phyloP scores from a whole-genome alignment of 768 basidiomycete species.

The Floccularia luteovirens region DNA sequence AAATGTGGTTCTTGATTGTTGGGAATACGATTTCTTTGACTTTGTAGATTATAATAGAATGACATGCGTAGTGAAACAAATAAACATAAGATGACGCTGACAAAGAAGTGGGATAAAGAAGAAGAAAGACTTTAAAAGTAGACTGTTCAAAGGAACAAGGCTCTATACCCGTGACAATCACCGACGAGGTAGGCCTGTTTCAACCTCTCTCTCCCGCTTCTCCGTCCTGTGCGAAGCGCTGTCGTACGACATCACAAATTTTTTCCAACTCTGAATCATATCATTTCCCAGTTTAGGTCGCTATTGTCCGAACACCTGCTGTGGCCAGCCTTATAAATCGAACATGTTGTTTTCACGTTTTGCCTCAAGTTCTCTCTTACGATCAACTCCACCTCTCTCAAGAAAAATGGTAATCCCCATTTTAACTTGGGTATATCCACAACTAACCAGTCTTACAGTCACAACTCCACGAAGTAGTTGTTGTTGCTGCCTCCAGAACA shows the following conservation, averaged over 20 bases:
- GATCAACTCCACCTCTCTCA: constrained; percentile 23
- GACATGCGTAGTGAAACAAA: too few relatives aligned
- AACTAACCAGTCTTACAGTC: constrained; percentile 4
- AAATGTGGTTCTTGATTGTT: constrained; percentile 75
- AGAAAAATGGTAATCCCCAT: constrained; percentile 52
- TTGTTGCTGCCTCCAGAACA: constrained; percentile 90
- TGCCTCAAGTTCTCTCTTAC: constrained; percentile 21
- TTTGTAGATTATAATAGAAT: too few relatives aligned
- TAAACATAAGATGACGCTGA: too few relatives aligned
- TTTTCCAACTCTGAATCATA: background rate
- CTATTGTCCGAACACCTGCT: constrained; percentile 13
- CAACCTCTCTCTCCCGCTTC: too few relatives aligned
- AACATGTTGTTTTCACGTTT: constrained; percentile 39
- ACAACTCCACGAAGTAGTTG: constrained; percentile 75
- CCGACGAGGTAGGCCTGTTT: too few relatives aligned
- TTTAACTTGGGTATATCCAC: constrained; percentile 1
- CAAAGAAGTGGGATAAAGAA: too few relatives aligned
- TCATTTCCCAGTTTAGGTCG: constrained; percentile 14
- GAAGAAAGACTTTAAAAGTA: too few relatives aligned
- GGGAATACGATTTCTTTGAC: constrained; percentile 22
- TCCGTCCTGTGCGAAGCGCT: too few relatives aligned
- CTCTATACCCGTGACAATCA: too few relatives aligned
- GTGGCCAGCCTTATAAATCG: constrained; percentile 8
- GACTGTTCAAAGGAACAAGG: too few relatives aligned
- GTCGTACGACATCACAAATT: constrained; percentile 29